Evolutionary conservation across 2,329 filamentous ascomycete genomes (phyloP).

Genomic region (Fusarium proliferatum): DNA sequence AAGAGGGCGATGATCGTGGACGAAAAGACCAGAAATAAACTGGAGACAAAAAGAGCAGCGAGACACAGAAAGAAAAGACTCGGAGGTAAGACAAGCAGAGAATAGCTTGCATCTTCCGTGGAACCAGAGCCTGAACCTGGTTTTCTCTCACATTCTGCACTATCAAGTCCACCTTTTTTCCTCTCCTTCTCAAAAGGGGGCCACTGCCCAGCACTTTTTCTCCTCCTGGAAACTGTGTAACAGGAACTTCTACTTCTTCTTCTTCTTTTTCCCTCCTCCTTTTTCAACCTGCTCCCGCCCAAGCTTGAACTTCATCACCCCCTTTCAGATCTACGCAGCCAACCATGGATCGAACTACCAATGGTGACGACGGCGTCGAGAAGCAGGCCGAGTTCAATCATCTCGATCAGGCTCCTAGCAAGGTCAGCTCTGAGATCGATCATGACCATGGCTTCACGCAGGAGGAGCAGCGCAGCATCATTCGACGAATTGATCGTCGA

Average conservation of each 20-base stretch:
- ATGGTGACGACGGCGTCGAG: slow-evolving; percentile 35
- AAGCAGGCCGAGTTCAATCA: slow-evolving; percentile 44
- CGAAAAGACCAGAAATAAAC: slow-evolving; percentile 6
- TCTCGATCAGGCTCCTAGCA: slow-evolving; percentile 38
- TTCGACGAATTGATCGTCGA: slow-evolving; percentile 75
- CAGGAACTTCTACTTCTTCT: background rate
- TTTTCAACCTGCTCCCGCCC: background rate
- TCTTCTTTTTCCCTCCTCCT: background rate
- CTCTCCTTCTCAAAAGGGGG: slow-evolving; percentile 17
- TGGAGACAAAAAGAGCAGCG: slow-evolving; percentile 21
- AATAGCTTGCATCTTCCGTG: slow-evolving; percentile 23
- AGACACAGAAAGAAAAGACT: background rate
- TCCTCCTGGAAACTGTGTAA: slow-evolving; percentile 25
- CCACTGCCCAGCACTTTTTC: slow-evolving; percentile 16
- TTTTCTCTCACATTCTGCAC: background rate
- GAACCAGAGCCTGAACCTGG: slow-evolving; percentile 7
- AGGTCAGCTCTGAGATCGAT: slow-evolving; percentile 41
- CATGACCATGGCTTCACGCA: slow-evolving; percentile 63
- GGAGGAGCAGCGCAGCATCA: slow-evolving; percentile 73
- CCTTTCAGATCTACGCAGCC: background rate
- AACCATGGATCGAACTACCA: slow-evolving; percentile 41
- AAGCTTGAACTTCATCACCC: background rate
- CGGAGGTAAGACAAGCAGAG: slow-evolving; percentile 17
- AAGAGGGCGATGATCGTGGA: slow-evolving; percentile 20
- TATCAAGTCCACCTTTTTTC: background rate